Evolutionary conservation across 1,139 yeast genomes (phyloP), one percentile per base, ranked within the genome.

Genomic region (Sugiyamaella japonica): DNA sequence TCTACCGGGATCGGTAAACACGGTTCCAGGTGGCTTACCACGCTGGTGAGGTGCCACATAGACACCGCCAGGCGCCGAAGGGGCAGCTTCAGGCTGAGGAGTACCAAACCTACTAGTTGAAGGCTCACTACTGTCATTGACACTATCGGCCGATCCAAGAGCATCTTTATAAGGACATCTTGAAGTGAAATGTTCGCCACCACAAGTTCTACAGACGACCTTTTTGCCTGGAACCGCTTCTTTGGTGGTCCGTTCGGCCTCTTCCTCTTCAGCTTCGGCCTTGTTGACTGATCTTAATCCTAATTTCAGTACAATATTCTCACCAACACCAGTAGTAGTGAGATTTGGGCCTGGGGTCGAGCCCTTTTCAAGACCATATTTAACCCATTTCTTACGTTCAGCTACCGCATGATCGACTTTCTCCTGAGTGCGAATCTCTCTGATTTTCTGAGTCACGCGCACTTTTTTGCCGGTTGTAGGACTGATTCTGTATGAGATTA

Each of bases 111-210:
- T 72, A 45, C 72, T 74, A 41, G 71, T 51, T 7, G 55, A 73
- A 13, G 75, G 67, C 36, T 76, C 76, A 52, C 73, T 73, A 52
- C 74, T 66, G 17, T 70, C 71, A 51, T 68, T 70, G 32, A 75
- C 72, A 42, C 73, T 70, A 44, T 73, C 71, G 41, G 76, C 72
- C 45, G 79, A 78, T 39, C 91, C 95, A 72, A 93, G 78, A 43
- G 95, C 87, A 66, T 87, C 96, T 76, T 88, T 91, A 80, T 85
- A 89, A 62, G 99, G 99, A 86, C 99, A 93, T 76, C 87, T 85
- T 70, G 91, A 77, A 41, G 98, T 88, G 81, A 85, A 89, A 80
- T 93, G 99, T 63, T 84, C 87, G 68, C 97, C 97, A 61, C 86
- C 86, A 86, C 99, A 93, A 57, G 81, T 77, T 82, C 98, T 88